Evolutionary conservation across 495 filamentous ascomycete species (phyloP).

Genomic region (Lasiosphaeriaceae sp.): DNA sequence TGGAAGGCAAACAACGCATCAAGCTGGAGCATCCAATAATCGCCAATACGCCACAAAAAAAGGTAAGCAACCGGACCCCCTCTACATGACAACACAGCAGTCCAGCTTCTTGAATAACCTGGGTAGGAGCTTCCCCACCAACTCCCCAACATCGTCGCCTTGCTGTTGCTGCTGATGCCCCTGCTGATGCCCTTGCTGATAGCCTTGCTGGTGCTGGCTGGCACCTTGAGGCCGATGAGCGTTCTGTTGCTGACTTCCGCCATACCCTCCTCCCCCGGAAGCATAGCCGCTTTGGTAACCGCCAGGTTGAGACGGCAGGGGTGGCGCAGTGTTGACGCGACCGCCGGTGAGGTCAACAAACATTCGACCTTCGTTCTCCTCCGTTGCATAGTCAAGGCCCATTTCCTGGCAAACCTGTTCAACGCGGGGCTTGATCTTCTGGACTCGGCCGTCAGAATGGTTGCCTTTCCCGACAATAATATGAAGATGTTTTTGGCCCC

Average conservation of each 20-base stretch:
- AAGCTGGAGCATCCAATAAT: not conserved
- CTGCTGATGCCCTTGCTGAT: constrained; percentile 33
- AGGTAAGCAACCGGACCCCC: not conserved
- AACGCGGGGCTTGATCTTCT: constrained; percentile 89
- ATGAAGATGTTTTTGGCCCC: constrained; percentile 68
- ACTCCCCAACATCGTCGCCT: constrained; percentile 60
- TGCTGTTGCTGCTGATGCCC: constrained; percentile 34
- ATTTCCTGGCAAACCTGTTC: constrained; percentile 79
- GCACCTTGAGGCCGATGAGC: constrained; percentile 8
- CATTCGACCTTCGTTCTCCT: constrained; percentile 83
- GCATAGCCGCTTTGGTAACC: constrained; percentile 35
- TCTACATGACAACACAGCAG: constrained; percentile 78
- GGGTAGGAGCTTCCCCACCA: constrained; percentile 59
- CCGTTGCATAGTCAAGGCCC: constrained; percentile 75
- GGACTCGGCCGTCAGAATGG: constrained; percentile 71
- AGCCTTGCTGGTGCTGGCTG: constrained; percentile 15
- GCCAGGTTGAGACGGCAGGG: constrained; percentile 42
- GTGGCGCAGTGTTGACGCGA: constrained; percentile 41
- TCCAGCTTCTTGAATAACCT: constrained; percentile 56
- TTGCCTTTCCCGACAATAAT: constrained; percentile 91
- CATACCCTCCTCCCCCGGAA: constrained; percentile 30
- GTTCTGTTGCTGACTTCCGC: constrained; percentile 16
- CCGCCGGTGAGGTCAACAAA: constrained; percentile 49
- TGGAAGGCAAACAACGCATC: constrained; percentile 2
- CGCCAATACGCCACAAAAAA: not conserved